A percentile compares a stretch with the other conserved stretches of the same genome.
Evolutionary conservation across 768 basidiomycete genomes (phyloP).

Genomic region (Boletus eberwhitei): DNA sequence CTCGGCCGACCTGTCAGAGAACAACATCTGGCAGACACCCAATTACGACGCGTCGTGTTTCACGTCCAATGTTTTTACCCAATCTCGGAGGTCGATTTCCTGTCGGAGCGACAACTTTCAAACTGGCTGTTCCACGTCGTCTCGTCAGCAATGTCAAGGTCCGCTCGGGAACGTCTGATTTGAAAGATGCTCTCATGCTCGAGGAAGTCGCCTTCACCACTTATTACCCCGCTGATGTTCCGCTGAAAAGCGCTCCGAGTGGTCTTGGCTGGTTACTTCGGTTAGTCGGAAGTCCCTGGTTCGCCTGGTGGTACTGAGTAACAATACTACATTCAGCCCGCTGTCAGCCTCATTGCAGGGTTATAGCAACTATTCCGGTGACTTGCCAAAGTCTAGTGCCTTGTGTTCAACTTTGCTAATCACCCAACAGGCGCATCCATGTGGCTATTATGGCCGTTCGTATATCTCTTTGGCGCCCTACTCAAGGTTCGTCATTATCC

Average conservation of each 20-base stretch:
- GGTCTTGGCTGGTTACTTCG: constrained; percentile 58
- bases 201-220: constrained; percentile 63
- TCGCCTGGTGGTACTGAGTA: constrained; percentile 1
- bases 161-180: constrained; percentile 20
- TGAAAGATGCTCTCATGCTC: constrained; percentile 46
- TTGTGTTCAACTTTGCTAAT: neutral
- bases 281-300: constrained; percentile 32
- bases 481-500: constrained; percentile 40
- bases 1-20: neutral
- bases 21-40: too few relatives aligned
- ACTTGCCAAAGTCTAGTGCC: neutral
- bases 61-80: constrained; percentile 40
- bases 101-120: constrained; percentile 60
- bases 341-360: constrained; percentile 45
- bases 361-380: constrained; percentile 49
- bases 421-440: constrained; percentile 21
- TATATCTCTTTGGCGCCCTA: constrained; percentile 49
- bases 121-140: constrained; percentile 40
- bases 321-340: constrained; percentile 30
- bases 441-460: constrained; percentile 40
- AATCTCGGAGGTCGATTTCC: constrained; percentile 44
- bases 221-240: constrained; percentile 57
- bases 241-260: constrained; percentile 26
- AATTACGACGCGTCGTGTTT: neutral
- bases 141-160: constrained; percentile 43